These are phyloP conservation scores for Chionographis japonica DNA, from an alignment of 106 monocot genomes.

Conservation along the genomic window DNA sequence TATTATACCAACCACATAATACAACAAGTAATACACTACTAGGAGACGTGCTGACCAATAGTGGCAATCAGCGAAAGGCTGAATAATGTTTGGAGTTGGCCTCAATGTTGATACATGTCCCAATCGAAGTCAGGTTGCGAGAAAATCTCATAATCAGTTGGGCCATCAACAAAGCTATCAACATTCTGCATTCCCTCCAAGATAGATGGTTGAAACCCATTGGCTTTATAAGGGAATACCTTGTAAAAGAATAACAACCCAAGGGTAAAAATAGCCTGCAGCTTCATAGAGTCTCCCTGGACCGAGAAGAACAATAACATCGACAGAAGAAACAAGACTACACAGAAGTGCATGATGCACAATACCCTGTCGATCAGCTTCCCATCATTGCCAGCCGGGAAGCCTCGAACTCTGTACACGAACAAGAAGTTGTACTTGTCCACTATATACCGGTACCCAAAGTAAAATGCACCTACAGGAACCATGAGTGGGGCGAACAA, in stretches of 20 bases:
- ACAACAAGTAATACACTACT: slow-evolving; percentile 24
- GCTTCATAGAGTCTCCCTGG: slow-evolving; percentile 78
- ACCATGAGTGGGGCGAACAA: slow-evolving; percentile 91
- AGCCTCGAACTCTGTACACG: slow-evolving; percentile 91
- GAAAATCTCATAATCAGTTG: slow-evolving; percentile 94
- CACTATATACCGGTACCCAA: slow-evolving; percentile 89
- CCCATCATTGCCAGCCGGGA: slow-evolving; percentile 93
- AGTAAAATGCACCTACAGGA: slow-evolving; percentile 88
- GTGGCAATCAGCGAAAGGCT: slow-evolving; percentile 6
- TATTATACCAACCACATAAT: slow-evolving; percentile 1
- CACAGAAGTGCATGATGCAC: slow-evolving; percentile 95
- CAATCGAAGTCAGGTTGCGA: slow-evolving; percentile 86
- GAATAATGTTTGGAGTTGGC: background rate
- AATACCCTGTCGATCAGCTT: slow-evolving; percentile 92
- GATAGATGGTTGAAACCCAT: slow-evolving; percentile 68
- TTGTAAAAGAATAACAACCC: slow-evolving; percentile 77
- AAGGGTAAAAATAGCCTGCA: slow-evolving; percentile 94
- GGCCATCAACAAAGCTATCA: slow-evolving; percentile 93
- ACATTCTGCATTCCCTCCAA: slow-evolving; percentile 88
- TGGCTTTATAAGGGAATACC: slow-evolving; percentile 58
- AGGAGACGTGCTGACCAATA: background rate
- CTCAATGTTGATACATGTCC: slow-evolving; percentile 74
- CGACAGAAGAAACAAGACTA: slow-evolving; percentile 75
- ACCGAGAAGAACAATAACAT: slow-evolving; percentile 93
- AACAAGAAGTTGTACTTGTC: slow-evolving; percentile 99